Base-by-base conservation (phyloP, 176 grass and related monocot genomes). In the Bonia amplexicaulis region DNA sequence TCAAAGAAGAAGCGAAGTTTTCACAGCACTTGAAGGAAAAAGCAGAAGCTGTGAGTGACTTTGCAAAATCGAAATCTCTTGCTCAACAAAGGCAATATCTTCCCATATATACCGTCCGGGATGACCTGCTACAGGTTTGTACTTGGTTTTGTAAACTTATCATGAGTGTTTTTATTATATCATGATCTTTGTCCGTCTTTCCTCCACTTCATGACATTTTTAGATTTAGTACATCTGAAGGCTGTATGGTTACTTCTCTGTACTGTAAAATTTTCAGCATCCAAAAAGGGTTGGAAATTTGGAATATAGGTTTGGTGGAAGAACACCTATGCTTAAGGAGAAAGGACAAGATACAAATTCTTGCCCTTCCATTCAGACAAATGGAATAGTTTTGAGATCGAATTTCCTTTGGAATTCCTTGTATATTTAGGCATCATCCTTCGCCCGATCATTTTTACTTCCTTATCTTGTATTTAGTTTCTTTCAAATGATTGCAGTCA, bases 1-100 rank as follows among this genome's bases (percentile, higher is more conserved):
- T 96, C 73, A 98, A 96, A 82, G 90, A 94, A 63, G 96, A 98
- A 51, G 96, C 93, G 11, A 98, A 98, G 64, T 98, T 98, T 89
- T 92, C 91, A 64, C 91, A 92, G 68, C 96, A 98, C 78, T 73
- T 98, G 90, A 93, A 95, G 62, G 91, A 89, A 69, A 98, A 98
- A 74, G 86, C 73, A 86, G 93, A 98, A 77, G 96, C 91, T 69
- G 96, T 98, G n/a, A 96, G 96, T 88, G 96, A 98, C 40, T 98
- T 98, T 89, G 96, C 96, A 40, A 95, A 76, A 87, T 94, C 88
- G 84, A 98, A 95, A 88, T 98, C 96, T 76, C 78, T 98, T 90
- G 81, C 89, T 86, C 93, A 98, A 78, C 96, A 98, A 84, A 93
- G 96, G 70, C 96, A 98, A 31, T 98, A 98, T 90, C 96, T 98